A percentile compares a stretch with the other conserved stretches of the same genome.
These are phyloP conservation scores for Lepraria neglecta DNA, from an alignment of 495 filamentous ascomycete species.

Conservation along the genomic window DNA sequence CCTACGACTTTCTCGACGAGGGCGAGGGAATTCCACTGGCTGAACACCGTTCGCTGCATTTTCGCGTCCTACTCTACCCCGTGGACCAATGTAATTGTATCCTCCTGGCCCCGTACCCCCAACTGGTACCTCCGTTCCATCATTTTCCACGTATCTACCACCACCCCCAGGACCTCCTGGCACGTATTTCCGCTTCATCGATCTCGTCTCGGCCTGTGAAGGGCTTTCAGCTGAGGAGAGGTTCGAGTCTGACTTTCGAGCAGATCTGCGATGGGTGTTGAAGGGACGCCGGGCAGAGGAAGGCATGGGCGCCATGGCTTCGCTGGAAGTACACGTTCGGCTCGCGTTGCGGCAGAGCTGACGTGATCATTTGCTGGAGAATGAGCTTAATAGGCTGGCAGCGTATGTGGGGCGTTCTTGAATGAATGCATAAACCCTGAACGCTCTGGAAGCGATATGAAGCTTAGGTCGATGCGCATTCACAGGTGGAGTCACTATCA, in stretches of 20 bases:
- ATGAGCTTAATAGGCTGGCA: slow-evolving; percentile 2
- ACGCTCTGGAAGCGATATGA: neutral
- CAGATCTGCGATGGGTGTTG: slow-evolving; percentile 33
- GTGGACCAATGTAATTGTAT: slow-evolving; percentile 40
- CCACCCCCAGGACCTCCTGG: slow-evolving; percentile 77
- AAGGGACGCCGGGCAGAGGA: slow-evolving; percentile 34
- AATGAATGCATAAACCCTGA: neutral
- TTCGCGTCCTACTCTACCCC: slow-evolving; percentile 38
- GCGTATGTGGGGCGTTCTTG: neutral
- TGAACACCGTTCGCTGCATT: slow-evolving; percentile 35
- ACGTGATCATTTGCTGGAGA: slow-evolving; percentile 13
- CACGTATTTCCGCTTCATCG: slow-evolving; percentile 57
- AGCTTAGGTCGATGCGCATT: neutral
- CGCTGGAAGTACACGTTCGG: slow-evolving; percentile 8
- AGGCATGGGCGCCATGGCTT: slow-evolving; percentile 35
- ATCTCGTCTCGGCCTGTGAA: slow-evolving; percentile 31
- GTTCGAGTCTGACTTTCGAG: slow-evolving; percentile 34
- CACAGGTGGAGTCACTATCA: neutral
- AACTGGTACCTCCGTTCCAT: slow-evolving; percentile 48
- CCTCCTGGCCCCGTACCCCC: slow-evolving; percentile 42
- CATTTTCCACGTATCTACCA: slow-evolving; percentile 64
- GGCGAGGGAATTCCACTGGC: slow-evolving; percentile 40
- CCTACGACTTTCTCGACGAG: slow-evolving; percentile 28
- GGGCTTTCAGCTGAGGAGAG: slow-evolving; percentile 40
- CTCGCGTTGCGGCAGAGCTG: slow-evolving; percentile 18